phyloP scores from a whole-genome alignment of 31 red algal genomes.

The Bonnemaisonia californica region DNA sequence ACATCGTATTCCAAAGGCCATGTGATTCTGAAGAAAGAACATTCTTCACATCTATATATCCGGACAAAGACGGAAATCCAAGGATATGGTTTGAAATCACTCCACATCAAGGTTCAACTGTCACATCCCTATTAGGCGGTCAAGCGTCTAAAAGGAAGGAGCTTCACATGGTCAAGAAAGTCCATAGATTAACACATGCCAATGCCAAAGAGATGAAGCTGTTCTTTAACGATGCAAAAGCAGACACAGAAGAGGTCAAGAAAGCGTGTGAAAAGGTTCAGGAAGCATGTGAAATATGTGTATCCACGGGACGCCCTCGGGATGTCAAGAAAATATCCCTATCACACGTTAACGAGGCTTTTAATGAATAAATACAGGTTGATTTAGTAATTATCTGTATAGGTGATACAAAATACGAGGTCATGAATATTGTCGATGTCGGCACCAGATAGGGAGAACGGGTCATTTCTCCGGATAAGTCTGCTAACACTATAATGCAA shows the following conservation, averaged over 20 bases:
- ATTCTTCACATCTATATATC: not conserved
- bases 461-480: not conserved
- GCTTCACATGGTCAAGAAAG: too few relatives aligned
- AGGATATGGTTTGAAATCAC: not conserved
- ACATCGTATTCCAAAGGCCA: not conserved
- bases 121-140: not conserved
- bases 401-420: not conserved
- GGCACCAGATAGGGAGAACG: not conserved
- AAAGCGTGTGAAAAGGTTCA: not conserved
- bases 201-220: not conserved
- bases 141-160: too few relatives aligned
- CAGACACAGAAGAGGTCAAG: not conserved
- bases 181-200: too few relatives aligned
- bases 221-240: not conserved
- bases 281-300: not conserved
- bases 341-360: not conserved
- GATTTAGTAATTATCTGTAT: not conserved
- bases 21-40: not conserved
- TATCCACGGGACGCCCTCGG: not conserved
- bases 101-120: not conserved
- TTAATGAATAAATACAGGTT: not conserved
- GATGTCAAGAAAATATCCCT: not conserved
- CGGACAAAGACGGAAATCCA: not conserved
- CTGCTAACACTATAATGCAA: not conserved
- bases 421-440: not conserved